A percentile compares a stretch with the other conserved stretches of the same genome.
These are phyloP conservation scores for Fusarium begoniae DNA, from an alignment of 2,329 filamentous ascomycete species.

Conservation along the genomic window DNA sequence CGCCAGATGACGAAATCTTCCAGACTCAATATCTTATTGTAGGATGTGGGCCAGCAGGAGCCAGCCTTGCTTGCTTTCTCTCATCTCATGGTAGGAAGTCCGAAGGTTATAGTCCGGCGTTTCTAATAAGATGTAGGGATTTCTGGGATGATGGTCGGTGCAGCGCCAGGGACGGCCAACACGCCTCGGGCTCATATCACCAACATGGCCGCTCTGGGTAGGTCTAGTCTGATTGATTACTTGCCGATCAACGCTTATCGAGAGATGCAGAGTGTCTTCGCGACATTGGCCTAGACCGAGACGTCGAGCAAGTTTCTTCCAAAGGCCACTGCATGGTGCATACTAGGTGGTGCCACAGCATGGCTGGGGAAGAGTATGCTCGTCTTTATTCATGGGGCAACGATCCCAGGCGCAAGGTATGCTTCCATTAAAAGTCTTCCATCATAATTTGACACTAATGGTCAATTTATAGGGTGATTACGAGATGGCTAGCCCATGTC, in stretches of 20 bases:
- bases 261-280: background rate
- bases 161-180: background rate
- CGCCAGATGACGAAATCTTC: background rate
- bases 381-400: background rate
- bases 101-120: background rate
- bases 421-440: rapidly evolving
- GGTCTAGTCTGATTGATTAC: background rate
- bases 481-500: background rate
- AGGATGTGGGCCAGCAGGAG: background rate
- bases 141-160: background rate
- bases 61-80: background rate
- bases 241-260: rapidly evolving
- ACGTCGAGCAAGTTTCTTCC: background rate
- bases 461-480: background rate
- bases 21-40: background rate
- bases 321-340: background rate
- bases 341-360: background rate
- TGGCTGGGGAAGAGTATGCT: background rate
- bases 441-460: rapidly evolving
- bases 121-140: background rate
- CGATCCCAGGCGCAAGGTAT: background rate
- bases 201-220: background rate
- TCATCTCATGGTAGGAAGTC: background rate
- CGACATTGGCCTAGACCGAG: background rate
- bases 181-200: background rate